phyloP scores from a whole-genome alignment of 306 rosid genomes.

The Spatholobus suberectus region DNA sequence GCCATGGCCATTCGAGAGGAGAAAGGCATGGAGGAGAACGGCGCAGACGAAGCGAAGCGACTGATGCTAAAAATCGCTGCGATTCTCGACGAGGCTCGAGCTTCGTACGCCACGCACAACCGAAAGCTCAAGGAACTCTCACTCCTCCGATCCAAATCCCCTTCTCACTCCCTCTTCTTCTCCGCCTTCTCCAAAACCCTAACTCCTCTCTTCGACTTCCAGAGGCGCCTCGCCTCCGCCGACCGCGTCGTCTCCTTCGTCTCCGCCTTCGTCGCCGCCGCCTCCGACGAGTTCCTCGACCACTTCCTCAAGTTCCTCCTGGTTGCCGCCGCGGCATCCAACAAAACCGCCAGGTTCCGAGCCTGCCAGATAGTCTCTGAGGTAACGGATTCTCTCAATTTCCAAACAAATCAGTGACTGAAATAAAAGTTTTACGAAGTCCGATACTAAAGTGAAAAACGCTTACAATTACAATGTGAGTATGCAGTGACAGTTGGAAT shows the following conservation, averaged over 20 bases:
- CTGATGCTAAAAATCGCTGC: slow-evolving; percentile 60
- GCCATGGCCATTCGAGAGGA: neutral
- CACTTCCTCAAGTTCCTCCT: slow-evolving; percentile 76
- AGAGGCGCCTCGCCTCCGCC: slow-evolving; percentile 64
- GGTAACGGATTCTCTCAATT: slow-evolving; percentile 48
- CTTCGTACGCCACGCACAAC: slow-evolving; percentile 80
- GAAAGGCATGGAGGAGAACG: slow-evolving; percentile 49
- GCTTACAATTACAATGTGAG: neutral
- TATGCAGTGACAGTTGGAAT: neutral
- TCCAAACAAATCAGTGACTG: neutral
- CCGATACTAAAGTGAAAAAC: neutral
- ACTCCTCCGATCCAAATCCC: slow-evolving; percentile 63
- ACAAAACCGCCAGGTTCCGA: slow-evolving; percentile 74
- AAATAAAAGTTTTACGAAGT: neutral
- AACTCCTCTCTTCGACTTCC: slow-evolving; percentile 69
- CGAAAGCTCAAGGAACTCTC: slow-evolving; percentile 89
- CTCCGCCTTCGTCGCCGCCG: slow-evolving; percentile 62
- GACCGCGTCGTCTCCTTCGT: slow-evolving; percentile 80
- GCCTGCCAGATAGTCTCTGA: slow-evolving; percentile 92
- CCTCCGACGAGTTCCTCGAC: slow-evolving; percentile 65
- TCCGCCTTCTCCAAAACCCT: slow-evolving; percentile 72
- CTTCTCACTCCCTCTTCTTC: slow-evolving; percentile 59
- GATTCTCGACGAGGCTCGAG: slow-evolving; percentile 70
- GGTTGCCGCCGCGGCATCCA: slow-evolving; percentile 54
- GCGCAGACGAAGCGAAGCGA: slow-evolving; percentile 44